phyloP scores from a whole-genome alignment of 768 basidiomycete genomes.

The Boletales sp. region DNA sequence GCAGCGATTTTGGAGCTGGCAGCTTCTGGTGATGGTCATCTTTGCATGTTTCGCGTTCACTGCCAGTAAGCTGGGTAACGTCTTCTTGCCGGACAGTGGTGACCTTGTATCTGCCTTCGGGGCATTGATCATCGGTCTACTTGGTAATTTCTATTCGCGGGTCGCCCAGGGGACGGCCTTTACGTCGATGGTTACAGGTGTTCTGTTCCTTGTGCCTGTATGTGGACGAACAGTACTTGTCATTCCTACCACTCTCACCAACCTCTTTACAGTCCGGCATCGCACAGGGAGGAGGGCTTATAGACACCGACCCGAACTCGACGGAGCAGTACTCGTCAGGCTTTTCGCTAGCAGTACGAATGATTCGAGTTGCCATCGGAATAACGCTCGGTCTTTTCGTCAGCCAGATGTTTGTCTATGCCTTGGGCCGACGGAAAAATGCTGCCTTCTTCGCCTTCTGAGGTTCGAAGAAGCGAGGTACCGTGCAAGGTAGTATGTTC shows the following conservation, averaged over 20 bases:
- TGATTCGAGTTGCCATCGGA: conserved; percentile 82
- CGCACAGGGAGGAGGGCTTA: conserved; percentile 69
- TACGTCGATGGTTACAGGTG: conserved; percentile 90
- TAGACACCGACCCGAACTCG: conserved; percentile 49
- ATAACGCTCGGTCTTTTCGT: conserved; percentile 83
- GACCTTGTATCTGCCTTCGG: conserved; percentile 78
- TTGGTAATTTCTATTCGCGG: conserved; percentile 81
- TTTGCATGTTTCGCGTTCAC: conserved; percentile 76
- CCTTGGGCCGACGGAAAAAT: conserved; percentile 70
- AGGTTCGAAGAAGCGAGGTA: conserved; percentile 10
- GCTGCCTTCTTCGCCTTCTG: conserved; percentile 74
- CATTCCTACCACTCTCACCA: conserved; percentile 11
- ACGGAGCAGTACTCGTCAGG: conserved; percentile 65
- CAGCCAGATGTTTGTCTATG: conserved; percentile 72
- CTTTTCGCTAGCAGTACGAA: conserved; percentile 74
- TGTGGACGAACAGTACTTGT: conserved; percentile 25
- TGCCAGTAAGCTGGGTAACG: conserved; percentile 61
- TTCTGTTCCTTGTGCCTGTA: conserved; percentile 87
- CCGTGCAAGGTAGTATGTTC: not conserved
- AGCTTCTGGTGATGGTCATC: conserved; percentile 77
- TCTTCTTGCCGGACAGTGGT: conserved; percentile 59
- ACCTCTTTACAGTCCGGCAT: conserved; percentile 58
- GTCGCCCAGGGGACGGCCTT: conserved; percentile 78
- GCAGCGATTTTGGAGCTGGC: conserved; percentile 65
- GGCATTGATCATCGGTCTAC: conserved; percentile 72